Percentiles rank a stretch among this genome's conserved stretches.
Evolutionary conservation across 768 basidiomycete genomes (phyloP).

Genomic region (Gautieria morchelliformis): DNA sequence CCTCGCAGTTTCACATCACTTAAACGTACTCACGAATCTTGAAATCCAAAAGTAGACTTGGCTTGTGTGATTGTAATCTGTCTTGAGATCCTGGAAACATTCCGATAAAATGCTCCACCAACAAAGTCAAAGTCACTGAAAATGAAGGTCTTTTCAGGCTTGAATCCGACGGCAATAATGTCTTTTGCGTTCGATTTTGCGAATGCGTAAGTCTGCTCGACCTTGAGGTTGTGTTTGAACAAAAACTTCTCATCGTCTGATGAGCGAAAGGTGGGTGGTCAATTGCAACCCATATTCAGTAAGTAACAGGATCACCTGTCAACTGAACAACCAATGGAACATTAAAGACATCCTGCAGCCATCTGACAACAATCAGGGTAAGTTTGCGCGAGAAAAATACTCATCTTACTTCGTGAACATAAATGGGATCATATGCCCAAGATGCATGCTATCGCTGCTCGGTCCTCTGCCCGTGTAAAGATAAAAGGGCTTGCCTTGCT

Average conservation of each 20-base stretch:
- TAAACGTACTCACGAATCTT: conserved; percentile 65
- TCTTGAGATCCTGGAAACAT: conserved; percentile 85
- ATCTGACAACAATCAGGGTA: conserved; percentile 40
- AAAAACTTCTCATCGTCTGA: conserved; percentile 97
- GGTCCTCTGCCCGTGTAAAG: conserved; percentile 97
- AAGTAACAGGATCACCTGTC: conserved; percentile 48
- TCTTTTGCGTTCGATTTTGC: conserved; percentile 84
- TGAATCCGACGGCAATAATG: conserved; percentile 94
- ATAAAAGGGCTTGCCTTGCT: conserved; percentile 96
- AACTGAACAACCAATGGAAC: conserved; percentile 93
- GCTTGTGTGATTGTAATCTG: conserved; percentile 91
- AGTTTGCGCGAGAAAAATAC: not conserved
- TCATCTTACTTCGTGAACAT: conserved; percentile 83
- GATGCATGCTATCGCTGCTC: conserved; percentile 92
- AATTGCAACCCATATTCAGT: not conserved
- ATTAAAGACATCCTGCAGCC: conserved; percentile 94
- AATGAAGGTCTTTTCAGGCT: conserved; percentile 89
- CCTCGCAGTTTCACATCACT: not conserved
- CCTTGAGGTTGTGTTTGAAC: conserved; percentile 90
- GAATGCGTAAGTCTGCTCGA: conserved; percentile 79
- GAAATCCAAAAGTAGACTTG: conserved; percentile 94
- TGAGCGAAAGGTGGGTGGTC: not conserved
- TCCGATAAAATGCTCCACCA: conserved; percentile 89
- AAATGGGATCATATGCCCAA: conserved; percentile 97
- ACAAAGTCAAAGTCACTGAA: conserved; percentile 89